These are phyloP conservation scores for Dispira simplex DNA, from an alignment of 192 early-diverging fungal genomes.

Conservation along the genomic window DNA sequence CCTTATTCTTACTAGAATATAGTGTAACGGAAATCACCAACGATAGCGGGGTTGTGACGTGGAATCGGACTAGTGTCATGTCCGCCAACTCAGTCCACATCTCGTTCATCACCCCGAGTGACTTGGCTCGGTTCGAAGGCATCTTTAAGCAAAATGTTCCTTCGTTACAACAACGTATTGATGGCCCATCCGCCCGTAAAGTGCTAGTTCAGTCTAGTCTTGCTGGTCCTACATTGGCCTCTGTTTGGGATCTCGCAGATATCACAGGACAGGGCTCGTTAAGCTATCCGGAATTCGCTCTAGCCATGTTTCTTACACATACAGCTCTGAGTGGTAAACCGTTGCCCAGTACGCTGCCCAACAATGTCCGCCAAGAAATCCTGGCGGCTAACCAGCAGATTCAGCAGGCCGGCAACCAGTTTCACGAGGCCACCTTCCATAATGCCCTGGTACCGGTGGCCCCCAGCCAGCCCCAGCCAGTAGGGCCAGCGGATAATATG, in stretches of 20 bases:
- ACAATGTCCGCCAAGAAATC: conserved; percentile 31
- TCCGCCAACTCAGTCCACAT: no score
- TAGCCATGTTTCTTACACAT: conserved; percentile 50
- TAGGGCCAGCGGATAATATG: no score
- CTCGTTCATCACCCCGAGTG: conserved; percentile 4
- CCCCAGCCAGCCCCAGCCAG: background rate
- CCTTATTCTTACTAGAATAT: no score
- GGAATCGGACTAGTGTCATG: no score
- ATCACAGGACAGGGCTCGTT: conserved; percentile 27
- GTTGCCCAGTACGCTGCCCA: conserved; percentile 32
- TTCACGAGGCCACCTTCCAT: background rate
- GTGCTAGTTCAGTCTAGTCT: conserved; percentile 40
- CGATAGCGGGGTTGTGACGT: no score
- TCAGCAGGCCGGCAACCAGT: background rate
- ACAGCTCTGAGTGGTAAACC: conserved; percentile 33
- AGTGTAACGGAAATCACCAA: no score
- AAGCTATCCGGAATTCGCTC: conserved; percentile 43
- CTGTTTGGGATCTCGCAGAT: conserved; percentile 47
- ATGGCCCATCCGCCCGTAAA: conserved; percentile 32
- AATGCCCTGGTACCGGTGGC: conserved; percentile 9
- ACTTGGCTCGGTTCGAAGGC: conserved; percentile 3
- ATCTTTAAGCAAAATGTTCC: conserved; percentile 1
- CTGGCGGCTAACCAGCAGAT: conserved; percentile 15
- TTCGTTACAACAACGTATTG: conserved; percentile 6
- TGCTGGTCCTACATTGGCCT: conserved; percentile 27